Base-by-base conservation (phyloP, 495 filamentous ascomycete species). In the Aspergillus olivimuriae region DNA sequence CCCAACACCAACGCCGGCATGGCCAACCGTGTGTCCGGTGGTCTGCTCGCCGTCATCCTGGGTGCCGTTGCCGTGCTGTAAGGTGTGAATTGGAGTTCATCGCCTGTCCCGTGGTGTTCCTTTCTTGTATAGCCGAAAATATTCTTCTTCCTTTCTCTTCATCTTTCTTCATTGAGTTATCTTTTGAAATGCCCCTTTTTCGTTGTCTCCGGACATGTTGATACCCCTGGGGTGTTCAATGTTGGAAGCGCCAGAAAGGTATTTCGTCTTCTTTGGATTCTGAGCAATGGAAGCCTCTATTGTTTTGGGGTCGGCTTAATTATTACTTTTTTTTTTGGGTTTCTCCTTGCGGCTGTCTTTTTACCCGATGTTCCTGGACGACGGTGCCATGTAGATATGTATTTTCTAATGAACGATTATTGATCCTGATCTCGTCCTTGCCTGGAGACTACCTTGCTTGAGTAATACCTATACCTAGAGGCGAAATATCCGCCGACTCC, bases 11-110 rank as follows among this genome's bases (percentile, higher is more conserved):
- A 65, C 43, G 60, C 51, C 18, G 64, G 60, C 28, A 46, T 63
- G 18, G 42, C 42, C 30, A 66, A 61, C 61, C 57, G 61, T 15
- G 64, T 68, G 19, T 69, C 68, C 8, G 60, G 52, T 31, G 64
- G 56, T 18, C 48, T 71, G 62, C 18, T 71, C 51, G 65, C 64
- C 23, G 44, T 65, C 16, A 59, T 62, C 14, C 48, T 66, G 26
- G 68, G 56, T 48, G 64, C 48, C 22, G 26, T 58, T 21, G 59
- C 55, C 16, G 18, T 71, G 36, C 28, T 69, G 44, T 71, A 65
- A 63, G 37, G 30, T 30, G 1, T n/a, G 12, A 32, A 24, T 34
- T 24, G 30, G 32, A 34, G 14, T 5, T 34, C 22, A 37, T 35
- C 17, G 14, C 46, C 40, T 32, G 39, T 39, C 24, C 46, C 42